Base-by-base conservation (phyloP, 2,329 filamentous ascomycete species). In the Acrocalymma vagum region DNA sequence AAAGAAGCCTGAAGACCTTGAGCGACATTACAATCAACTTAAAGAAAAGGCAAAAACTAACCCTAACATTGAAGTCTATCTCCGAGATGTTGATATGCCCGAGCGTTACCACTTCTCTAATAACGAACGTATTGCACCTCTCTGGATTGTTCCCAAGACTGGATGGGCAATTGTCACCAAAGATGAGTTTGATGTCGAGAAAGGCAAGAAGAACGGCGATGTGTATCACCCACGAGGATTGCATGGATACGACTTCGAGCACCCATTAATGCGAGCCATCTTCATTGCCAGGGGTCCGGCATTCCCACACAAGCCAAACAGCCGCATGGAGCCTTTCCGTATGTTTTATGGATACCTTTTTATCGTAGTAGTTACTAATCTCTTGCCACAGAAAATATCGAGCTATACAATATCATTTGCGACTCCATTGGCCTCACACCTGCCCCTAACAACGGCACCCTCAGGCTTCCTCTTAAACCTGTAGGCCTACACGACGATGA, bases 201-300 rank as follows among this genome's bases (percentile, higher is more conserved):
- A 86, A 32, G 89, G 81, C 0, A 78, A 84, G 47, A 76, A 79
- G 38, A 83, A 83, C 9, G 83, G 82, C 0, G 67, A 81, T 9
- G 76, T 83, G 0, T 99, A 96, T 62, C 80, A 87, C 53, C 94
- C 94, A 0, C 81, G 81, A 18, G 94, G 94, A 2, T 74, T 99
- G 2, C 94, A 99, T 63, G 94, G 94, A 2, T 99, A 97, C 64
- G 94, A 99, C 65, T 87, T 96, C 60, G 86, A 95, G 60, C 87
- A 99, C 65, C 92, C 93, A 1, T 77, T 99, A 29, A 99, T 99
- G 94, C 79, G 94, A 25, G 93, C 94, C 0, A 95, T 99, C 28
- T 99, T 99, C 59, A 79, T 97, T 32, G 94, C 94, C 1, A 79
- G 90, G 25, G 94, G 94, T 0, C 94, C 94, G 4, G 92, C 93